A percentile compares a stretch with the other conserved stretches of the same genome.
Conservation (phyloP, 2,329 filamentous ascomycete genomes). For the Aspergillus thermomutatus region DNA sequence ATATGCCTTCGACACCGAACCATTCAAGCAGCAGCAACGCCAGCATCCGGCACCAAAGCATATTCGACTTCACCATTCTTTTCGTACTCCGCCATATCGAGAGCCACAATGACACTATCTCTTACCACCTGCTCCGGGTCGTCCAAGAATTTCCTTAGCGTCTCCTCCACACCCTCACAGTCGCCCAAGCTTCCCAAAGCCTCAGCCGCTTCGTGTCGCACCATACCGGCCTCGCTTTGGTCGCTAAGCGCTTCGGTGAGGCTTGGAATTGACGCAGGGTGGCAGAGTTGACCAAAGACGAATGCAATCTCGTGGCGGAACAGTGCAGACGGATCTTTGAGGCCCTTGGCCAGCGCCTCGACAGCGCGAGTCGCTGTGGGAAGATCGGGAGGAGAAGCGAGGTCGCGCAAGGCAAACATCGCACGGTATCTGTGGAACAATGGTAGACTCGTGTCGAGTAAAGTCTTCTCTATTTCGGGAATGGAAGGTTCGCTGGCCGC, state of each 20-base stretch:
- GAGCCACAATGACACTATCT: constrained; percentile 89
- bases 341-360: constrained; percentile 77
- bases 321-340: constrained; percentile 80
- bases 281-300: constrained; percentile 92
- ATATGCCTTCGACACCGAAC: constrained; percentile 1
- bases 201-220: constrained; percentile 94
- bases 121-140: constrained; percentile 91
- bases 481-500: constrained; percentile 62
- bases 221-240: constrained; percentile 85
- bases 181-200: constrained; percentile 91
- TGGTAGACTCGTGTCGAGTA: constrained; percentile 74
- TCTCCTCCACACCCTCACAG: constrained; percentile 87
- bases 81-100: constrained; percentile 98
- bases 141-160: constrained; percentile 75
- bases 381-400: constrained; percentile 87
- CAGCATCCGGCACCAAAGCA: constrained; percentile 72
- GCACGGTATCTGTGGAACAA: constrained; percentile 93
- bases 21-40: constrained; percentile 27
- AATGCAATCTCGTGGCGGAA: constrained; percentile 98
- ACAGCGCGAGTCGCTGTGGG: constrained; percentile 87
- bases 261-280: constrained; percentile 93
- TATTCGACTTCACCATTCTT: constrained; percentile 86
- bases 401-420: constrained; percentile 95
- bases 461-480: constrained; percentile 67
- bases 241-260: constrained; percentile 76